Percentiles rank a stretch among this genome's conserved stretches.
phyloP scores from a whole-genome alignment of 208 protist species.

The Leptomonas seymouri region DNA sequence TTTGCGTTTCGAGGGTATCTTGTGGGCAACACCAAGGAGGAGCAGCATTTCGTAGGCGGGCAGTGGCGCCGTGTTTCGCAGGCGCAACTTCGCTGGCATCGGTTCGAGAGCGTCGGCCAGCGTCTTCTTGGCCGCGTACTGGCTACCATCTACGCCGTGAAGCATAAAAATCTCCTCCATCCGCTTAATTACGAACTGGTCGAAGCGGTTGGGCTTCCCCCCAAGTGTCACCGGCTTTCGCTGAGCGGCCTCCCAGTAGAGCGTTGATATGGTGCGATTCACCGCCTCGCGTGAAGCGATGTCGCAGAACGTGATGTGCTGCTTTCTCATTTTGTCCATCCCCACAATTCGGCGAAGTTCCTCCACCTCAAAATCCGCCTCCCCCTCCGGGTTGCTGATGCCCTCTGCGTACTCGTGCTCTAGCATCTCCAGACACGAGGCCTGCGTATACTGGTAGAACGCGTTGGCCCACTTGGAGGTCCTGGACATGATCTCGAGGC shows the following conservation, averaged over 20 bases:
- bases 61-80: conserved; percentile 48
- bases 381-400: conserved; percentile 19
- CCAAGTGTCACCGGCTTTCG: conserved; percentile 46
- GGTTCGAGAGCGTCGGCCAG: conserved; percentile 22
- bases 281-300: conserved; percentile 3
- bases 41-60: conserved; percentile 51
- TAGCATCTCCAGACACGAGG: conserved; percentile 71
- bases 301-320: conserved; percentile 20
- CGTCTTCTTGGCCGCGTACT: conserved; percentile 42
- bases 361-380: conserved; percentile 18
- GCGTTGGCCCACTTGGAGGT: conserved; percentile 63
- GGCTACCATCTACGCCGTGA: conserved; percentile 33
- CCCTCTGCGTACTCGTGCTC: conserved; percentile 26
- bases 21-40: conserved; percentile 46
- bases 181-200: conserved; percentile 55
- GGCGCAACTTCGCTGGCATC: conserved; percentile 28
- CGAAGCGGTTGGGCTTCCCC: conserved; percentile 46
- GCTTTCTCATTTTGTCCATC: neutral
- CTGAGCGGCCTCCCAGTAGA: conserved; percentile 71
- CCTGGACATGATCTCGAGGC: conserved; percentile 40
- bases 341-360: conserved; percentile 16
- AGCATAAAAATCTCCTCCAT: conserved; percentile 49
- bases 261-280: conserved; percentile 17
- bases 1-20: conserved; percentile 29
- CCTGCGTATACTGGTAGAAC: conserved; percentile 62